Conservation (phyloP, 257 asterid genomes). For the Plantago elongata region DNA sequence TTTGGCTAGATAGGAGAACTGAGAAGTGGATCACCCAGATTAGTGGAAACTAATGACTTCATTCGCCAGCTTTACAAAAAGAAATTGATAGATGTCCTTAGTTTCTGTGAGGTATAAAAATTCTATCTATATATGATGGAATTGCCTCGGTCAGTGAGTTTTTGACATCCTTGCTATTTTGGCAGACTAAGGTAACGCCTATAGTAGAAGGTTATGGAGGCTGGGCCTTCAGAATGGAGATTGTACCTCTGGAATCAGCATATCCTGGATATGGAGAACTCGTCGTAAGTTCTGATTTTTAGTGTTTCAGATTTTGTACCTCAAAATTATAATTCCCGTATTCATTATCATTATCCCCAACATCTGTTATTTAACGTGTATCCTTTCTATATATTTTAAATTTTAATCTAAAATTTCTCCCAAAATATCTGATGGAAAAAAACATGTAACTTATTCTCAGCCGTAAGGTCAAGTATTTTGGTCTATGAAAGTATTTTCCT, state of each 20-base stretch:
- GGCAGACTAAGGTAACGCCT: constrained; percentile 94
- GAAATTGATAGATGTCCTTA: constrained; percentile 81
- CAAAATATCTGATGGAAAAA: too few relatives aligned
- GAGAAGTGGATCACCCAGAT: constrained; percentile 96
- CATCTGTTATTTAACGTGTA: too few relatives aligned
- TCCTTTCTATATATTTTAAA: too few relatives aligned
- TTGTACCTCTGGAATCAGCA: constrained; percentile 93
- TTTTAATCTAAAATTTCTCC: too few relatives aligned
- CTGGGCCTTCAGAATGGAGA: constrained; percentile 95
- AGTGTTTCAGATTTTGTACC: background rate
- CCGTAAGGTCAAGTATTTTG: too few relatives aligned
- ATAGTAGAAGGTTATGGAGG: constrained; percentile 99
- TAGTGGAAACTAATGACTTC: constrained; percentile 86
- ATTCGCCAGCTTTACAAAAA: constrained; percentile 67
- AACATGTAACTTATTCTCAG: too few relatives aligned
- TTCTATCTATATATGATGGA: constrained; percentile 14
- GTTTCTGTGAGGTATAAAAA: constrained; percentile 79
- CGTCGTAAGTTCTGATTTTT: constrained; percentile 52
- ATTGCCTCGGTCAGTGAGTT: constrained; percentile 13
- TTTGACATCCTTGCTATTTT: constrained; percentile 30
- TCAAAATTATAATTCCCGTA: background rate
- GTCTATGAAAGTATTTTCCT: too few relatives aligned
- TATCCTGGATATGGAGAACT: constrained; percentile 97
- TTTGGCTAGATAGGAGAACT: constrained; percentile 79
- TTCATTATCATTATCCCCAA: too few relatives aligned